Percentiles rank a stretch among this genome's conserved stretches.
phyloP scores from a whole-genome alignment of 352 stramenopile genomes.

The Blastocystis sp. region DNA sequence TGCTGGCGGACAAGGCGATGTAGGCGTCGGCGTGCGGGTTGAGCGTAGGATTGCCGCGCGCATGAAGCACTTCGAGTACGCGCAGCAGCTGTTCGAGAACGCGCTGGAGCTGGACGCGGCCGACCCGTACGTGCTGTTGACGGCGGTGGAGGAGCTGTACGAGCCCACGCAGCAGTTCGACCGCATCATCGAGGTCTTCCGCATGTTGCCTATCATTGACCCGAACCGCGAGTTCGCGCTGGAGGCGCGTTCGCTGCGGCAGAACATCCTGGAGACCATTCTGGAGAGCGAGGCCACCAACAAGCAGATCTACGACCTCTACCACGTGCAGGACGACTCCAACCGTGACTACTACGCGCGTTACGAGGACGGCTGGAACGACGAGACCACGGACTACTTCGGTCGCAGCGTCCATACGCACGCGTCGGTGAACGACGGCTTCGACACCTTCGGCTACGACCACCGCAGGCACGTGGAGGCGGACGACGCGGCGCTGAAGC shows the following conservation, averaged over 20 bases:
- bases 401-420: neutral
- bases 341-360: neutral
- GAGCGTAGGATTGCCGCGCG: neutral
- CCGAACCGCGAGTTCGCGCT: neutral
- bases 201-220: neutral
- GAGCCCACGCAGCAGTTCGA: slow-evolving; percentile 2
- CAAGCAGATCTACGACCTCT: slow-evolving; percentile 18
- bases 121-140: neutral
- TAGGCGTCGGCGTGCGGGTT: neutral
- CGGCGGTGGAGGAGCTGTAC: slow-evolving; percentile 3
- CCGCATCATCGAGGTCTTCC: neutral
- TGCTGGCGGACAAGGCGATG: slow-evolving; percentile 22
- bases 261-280: slow-evolving; percentile 45
- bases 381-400: neutral
- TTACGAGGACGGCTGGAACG: neutral
- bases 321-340: neutral
- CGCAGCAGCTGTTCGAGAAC: neutral
- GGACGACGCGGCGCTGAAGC: no score
- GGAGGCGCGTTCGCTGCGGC: neutral
- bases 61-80: slow-evolving; percentile 14
- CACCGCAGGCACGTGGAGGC: neutral
- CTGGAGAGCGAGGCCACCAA: slow-evolving; percentile 14
- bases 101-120: neutral
- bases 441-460: slow-evolving; percentile 7
- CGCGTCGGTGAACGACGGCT: slow-evolving; percentile 11